Conservation (phyloP, 2,329 filamentous ascomycete species). For the Colletotrichum noveboracense region DNA sequence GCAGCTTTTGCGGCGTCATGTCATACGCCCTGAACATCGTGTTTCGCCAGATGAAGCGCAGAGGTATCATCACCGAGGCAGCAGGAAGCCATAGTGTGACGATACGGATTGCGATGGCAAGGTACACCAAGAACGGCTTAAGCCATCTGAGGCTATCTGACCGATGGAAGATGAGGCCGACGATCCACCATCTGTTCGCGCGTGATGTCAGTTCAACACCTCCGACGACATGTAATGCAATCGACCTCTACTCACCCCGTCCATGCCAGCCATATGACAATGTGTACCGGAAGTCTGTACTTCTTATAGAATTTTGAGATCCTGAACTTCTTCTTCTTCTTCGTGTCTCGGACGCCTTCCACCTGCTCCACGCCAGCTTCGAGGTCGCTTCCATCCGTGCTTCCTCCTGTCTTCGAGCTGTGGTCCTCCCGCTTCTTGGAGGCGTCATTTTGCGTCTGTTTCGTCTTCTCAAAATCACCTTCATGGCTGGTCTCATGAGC, state of each 20-base stretch:
- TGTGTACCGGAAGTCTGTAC: constrained; percentile 4
- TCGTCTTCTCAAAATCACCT: background rate
- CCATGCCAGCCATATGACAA: constrained; percentile 7
- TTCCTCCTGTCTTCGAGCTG: background rate
- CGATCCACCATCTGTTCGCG: constrained; percentile 12
- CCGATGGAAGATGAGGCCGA: constrained; percentile 16
- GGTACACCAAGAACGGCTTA: constrained; percentile 70
- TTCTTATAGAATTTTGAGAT: background rate
- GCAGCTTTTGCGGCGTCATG: constrained; percentile 3
- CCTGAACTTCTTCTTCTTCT: background rate
- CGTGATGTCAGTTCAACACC: background rate
- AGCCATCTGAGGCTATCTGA: constrained; percentile 54
- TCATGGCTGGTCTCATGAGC: background rate
- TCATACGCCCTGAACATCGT: constrained; percentile 4
- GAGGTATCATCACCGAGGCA: constrained; percentile 6
- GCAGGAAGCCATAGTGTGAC: constrained; percentile 34
- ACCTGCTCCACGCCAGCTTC: background rate
- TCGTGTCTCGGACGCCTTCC: background rate
- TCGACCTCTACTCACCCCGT: background rate
- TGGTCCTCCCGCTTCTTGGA: background rate
- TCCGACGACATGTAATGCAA: background rate
- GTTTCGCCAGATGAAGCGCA: constrained; percentile 5
- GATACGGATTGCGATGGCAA: constrained; percentile 66
- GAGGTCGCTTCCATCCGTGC: constrained; percentile 1
- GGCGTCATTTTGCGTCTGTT: background rate